Conservation (phyloP, 2,329 filamentous ascomycete species). For the Alternaria panax region DNA sequence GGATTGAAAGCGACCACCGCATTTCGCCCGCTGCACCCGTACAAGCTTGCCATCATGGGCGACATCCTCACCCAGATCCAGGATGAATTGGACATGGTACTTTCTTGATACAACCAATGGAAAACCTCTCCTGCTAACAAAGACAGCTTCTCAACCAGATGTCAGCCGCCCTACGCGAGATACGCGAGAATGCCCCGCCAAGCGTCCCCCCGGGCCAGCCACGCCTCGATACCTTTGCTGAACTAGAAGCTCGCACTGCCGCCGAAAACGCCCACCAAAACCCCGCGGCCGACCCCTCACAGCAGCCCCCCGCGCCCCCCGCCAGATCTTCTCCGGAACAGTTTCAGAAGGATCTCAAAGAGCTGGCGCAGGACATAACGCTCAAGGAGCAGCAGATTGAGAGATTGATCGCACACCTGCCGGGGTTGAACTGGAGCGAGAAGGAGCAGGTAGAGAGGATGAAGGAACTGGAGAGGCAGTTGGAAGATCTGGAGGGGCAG, state of each 20-base stretch:
- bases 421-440: slow-evolving; percentile 80
- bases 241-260: slow-evolving; percentile 38
- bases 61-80: slow-evolving; percentile 85
- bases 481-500: slow-evolving; percentile 54
- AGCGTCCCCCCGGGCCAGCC: slow-evolving; percentile 54
- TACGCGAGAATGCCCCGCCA: slow-evolving; percentile 52
- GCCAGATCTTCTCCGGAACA: slow-evolving; percentile 49
- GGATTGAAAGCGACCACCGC: neutral
- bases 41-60: slow-evolving; percentile 59
- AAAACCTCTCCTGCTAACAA: slow-evolving; percentile 1
- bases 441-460: slow-evolving; percentile 73
- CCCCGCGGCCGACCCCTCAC: slow-evolving; percentile 19
- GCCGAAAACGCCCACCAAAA: slow-evolving; percentile 27
- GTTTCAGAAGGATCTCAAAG: slow-evolving; percentile 71
- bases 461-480: slow-evolving; percentile 53
- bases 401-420: slow-evolving; percentile 74
- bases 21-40: too few species aligned
- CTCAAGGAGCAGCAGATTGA: slow-evolving; percentile 86
- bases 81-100: slow-evolving; percentile 82
- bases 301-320: slow-evolving; percentile 17
- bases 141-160: slow-evolving; percentile 57
- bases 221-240: slow-evolving; percentile 42
- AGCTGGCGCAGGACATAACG: slow-evolving; percentile 78
- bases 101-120: neutral
- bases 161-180: slow-evolving; percentile 55